These are phyloP conservation scores for Tulasnella sp. DNA, from an alignment of 768 basidiomycete species.

Conservation along the genomic window DNA sequence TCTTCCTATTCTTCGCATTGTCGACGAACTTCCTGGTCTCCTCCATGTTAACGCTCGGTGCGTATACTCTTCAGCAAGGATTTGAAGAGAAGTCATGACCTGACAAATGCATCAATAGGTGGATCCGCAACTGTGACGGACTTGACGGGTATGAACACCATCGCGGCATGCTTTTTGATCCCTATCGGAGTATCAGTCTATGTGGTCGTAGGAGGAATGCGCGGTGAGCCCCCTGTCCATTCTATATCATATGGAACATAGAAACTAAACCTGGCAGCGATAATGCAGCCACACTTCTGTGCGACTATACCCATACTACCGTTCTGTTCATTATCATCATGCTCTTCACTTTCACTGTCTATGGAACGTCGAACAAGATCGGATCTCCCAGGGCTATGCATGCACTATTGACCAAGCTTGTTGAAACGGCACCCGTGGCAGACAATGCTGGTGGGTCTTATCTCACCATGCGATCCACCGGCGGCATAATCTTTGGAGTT, in stretches of 20 bases:
- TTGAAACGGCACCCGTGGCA: conserved; percentile 41
- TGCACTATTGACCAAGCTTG: conserved; percentile 45
- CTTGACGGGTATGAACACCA: conserved; percentile 81
- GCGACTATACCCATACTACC: conserved; percentile 81
- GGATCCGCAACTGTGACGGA: conserved; percentile 75
- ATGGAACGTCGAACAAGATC: conserved; percentile 67
- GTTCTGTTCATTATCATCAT: conserved; percentile 84
- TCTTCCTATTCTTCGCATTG: conserved; percentile 88
- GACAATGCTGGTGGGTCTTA: conserved; percentile 86
- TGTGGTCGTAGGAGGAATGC: conserved; percentile 79
- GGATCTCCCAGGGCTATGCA: conserved; percentile 74
- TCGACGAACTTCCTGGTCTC: conserved; percentile 90
- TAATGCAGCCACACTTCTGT: conserved; percentile 76
- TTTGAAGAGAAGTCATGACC: conserved; percentile 32
- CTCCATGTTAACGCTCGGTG: conserved; percentile 65
- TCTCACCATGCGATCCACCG: conserved; percentile 61
- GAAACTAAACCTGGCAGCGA: too few species aligned
- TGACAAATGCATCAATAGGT: conserved; percentile 25
- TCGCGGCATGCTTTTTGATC: conserved; percentile 85
- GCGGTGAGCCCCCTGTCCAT: too few species aligned
- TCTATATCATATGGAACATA: too few species aligned
- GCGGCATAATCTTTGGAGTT: conserved; percentile 72
- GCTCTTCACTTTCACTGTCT: conserved; percentile 65
- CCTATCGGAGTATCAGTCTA: conserved; percentile 83
- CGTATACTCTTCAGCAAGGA: background rate